Conservation (phyloP, 1,284 basidiomycete species). For the Leccinum angustisporum region DNA sequence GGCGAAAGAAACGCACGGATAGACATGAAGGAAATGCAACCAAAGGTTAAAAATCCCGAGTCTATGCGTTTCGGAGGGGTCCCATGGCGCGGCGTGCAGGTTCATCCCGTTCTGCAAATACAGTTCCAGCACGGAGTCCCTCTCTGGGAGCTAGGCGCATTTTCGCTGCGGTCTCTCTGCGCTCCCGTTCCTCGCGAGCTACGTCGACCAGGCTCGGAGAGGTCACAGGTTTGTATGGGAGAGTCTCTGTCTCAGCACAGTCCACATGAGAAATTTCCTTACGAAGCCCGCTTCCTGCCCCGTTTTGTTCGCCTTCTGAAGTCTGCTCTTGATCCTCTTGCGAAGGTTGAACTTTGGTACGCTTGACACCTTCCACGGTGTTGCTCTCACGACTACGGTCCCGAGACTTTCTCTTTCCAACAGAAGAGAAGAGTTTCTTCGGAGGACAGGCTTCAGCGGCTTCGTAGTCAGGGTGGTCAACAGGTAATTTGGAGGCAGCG, state of each 20-base stretch:
- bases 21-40: conserved; percentile 12
- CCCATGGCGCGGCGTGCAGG: conserved; percentile 32
- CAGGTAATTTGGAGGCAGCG: conserved; percentile 31
- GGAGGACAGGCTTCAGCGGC: conserved; percentile 31
- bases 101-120: conserved; percentile 31
- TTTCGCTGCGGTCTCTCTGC: conserved; percentile 24
- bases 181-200: conserved; percentile 29
- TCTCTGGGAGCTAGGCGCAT: conserved; percentile 24
- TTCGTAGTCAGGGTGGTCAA: conserved; percentile 35
- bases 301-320: conserved; percentile 18
- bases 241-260: conserved; percentile 4
- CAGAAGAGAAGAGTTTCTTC: conserved; percentile 22
- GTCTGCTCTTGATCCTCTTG: conserved; percentile 9
- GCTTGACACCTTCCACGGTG: conserved; percentile 13
- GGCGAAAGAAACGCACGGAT: background rate
- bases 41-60: background rate
- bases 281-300: background rate
- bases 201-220: background rate
- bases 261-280: conserved; percentile 3
- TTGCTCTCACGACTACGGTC: conserved; percentile 24
- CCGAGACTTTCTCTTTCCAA: conserved; percentile 24
- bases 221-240: conserved; percentile 9
- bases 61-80: conserved; percentile 25
- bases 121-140: conserved; percentile 33
- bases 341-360: conserved; percentile 3